Base-by-base conservation (phyloP, 2,329 filamentous ascomycete genomes). In the Metarhizium humberi region DNA sequence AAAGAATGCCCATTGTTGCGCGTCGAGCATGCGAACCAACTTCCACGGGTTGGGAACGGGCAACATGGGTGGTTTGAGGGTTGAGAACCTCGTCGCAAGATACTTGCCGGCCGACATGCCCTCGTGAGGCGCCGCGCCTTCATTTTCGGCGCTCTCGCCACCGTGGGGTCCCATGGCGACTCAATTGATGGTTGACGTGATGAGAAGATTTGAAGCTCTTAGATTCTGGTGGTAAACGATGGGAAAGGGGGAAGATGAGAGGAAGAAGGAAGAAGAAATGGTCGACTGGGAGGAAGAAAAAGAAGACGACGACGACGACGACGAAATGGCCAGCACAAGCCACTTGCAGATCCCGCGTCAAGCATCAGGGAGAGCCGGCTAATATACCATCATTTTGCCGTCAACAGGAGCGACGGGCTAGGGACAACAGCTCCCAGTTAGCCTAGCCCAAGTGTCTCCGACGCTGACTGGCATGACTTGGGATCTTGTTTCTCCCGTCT, bases 21-120 rank as follows among this genome's bases (percentile, higher is more conserved):
- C 65, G 55, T 68, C 76, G 54, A 82, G 67, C 73, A 76, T 76
- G 34, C 70, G 67, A 16, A 83, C 43, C 29, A 81, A 65, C 32
- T 64, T 70, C 58, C 80, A 69, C 0, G 80, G 80, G 59, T 82
- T 86, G 51, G 75, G 74, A 30, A 79, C 68, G 53, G 75, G 75
- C 48, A 73, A 66, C 74, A 83, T 78, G 2, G 78, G 78, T 42
- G 82, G 82, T 66, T 78, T 81, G 53, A 86, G 74, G 16, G 77
- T 74, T 11, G 74, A 72, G 61, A 85, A 58, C 54, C 82, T 79
- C 58, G 82, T 80, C 5, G 65, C 63, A 14, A 76, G 51, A 64
- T 84, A 84, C 48, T 68, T 64, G 29, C 71, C 63, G 1, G 63
- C 59, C n/a, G 74, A 71, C 77, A 79, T 80, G 70, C 73, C 73